Base-by-base conservation (phyloP, 2,329 filamentous ascomycete genomes). In the Fusarium stilboides region DNA sequence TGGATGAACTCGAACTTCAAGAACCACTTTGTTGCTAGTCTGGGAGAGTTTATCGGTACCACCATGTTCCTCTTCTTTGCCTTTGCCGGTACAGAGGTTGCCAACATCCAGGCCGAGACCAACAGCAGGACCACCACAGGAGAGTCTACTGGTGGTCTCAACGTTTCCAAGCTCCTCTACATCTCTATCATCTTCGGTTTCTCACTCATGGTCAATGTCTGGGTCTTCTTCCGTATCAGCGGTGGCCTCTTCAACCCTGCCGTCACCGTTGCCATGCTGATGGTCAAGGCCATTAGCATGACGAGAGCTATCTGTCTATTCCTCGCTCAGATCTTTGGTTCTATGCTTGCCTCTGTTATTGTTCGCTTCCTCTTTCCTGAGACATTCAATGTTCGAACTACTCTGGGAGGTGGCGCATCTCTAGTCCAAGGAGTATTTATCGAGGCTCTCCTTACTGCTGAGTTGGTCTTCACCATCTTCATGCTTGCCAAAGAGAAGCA, bases 401-500 rank as follows among this genome's bases (percentile, higher is more conserved):
- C 74, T 1, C 77, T 85, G 2, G 77, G 78, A 34, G 78, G 76
- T 20, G 79, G 79, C 8, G 80, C 81, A 3, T 78, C 77, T 14
- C 62, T 81, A 4, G 80, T 78, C 3, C 83, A 84, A 66, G 84
- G 83, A n/a, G 75, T 85, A 22, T 81, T 86, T 58, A 83, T 86
- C 39, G 84, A 86, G 65, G 83, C 83, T 67, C 77, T 86, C 31
- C 74, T 85, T 17, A 85, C 84, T 4, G 80, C 82, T 13, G 80
- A 85, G 65, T 67, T 86, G 26, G 78, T 84, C 15, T 84, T 85
- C 57, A 81, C 82, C 13, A 83, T 85, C 54, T 83, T 85, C 64
- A 85, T 85, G 83, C 77, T 85, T n/a, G 83, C 84, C 22, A 82
- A 82, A 26, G 83, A 85, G 73, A 84, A 85, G 70, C 83, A 85